Evolutionary conservation across 257 asterid genomes (phyloP).

Genomic region (Scutellaria minor): DNA sequence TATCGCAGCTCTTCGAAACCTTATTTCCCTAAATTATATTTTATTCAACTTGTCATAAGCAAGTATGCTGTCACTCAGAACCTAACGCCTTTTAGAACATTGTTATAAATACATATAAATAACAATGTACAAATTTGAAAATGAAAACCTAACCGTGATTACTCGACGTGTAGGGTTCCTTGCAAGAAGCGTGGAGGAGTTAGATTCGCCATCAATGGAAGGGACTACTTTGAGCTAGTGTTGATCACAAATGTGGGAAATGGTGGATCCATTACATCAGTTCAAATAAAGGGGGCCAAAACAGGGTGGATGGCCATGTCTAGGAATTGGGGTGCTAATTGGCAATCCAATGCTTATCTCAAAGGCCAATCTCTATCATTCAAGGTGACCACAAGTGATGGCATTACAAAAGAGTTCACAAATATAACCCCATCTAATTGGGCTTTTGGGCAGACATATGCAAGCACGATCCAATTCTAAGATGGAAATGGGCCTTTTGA

Average conservation of each 20-base stretch:
- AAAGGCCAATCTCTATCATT: constrained; percentile 81
- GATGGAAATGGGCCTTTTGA: constrained; percentile 17
- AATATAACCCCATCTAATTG: constrained; percentile 66
- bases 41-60: no score
- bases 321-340: constrained; percentile 94
- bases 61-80: no score
- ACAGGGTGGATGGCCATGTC: constrained; percentile 78
- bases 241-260: constrained; percentile 71
- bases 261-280: constrained; percentile 72
- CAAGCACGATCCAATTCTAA: constrained; percentile 58
- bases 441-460: constrained; percentile 76
- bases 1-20: no score
- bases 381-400: constrained; percentile 73
- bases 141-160: not conserved
- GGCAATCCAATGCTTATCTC: constrained; percentile 81
- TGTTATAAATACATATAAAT: no score
- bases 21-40: no score
- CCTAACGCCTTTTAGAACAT: not conserved
- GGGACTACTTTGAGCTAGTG: constrained; percentile 78
- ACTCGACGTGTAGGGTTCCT: constrained; percentile 61
- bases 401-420: constrained; percentile 58
- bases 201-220: constrained; percentile 73
- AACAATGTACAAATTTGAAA: no score
- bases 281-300: constrained; percentile 73
- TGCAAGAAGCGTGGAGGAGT: constrained; percentile 86